phyloP scores from a whole-genome alignment of 805 yeast species.

The Candida fluviatilis region DNA sequence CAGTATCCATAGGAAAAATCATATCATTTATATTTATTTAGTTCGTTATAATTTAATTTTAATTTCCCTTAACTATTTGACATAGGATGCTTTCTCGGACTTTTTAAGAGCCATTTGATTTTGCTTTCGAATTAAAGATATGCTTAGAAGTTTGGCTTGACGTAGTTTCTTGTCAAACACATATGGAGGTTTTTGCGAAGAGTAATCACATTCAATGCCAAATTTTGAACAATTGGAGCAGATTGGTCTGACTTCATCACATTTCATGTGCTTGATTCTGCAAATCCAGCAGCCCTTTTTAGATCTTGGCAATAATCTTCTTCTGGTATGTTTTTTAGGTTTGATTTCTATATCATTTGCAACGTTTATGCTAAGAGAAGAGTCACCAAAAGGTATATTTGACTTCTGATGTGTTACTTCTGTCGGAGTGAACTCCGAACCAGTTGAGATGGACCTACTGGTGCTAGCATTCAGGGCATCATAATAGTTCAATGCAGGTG shows the following conservation, averaged over 20 bases:
- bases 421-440: too few species aligned
- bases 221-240: slow-evolving; percentile 36
- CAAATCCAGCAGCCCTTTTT: slow-evolving; percentile 46
- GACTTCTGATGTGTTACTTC: too few species aligned
- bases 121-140: slow-evolving; percentile 24
- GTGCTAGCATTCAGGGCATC: too few species aligned
- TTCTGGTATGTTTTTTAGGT: slow-evolving; percentile 32
- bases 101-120: slow-evolving; percentile 7
- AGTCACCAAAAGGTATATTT: too few species aligned
- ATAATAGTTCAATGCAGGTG: neutral
- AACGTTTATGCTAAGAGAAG: neutral
- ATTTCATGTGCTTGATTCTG: slow-evolving; percentile 41
- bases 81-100: neutral
- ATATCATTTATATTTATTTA: too few species aligned
- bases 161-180: slow-evolving; percentile 32
- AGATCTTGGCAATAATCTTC: slow-evolving; percentile 37
- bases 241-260: slow-evolving; percentile 37
- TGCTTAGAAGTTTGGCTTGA: slow-evolving; percentile 29
- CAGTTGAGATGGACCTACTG: too few species aligned
- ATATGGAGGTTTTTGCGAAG: slow-evolving; percentile 34
- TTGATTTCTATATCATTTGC: neutral
- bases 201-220: slow-evolving; percentile 41
- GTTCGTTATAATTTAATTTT: neutral
- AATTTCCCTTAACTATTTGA: too few species aligned
- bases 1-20: too few species aligned